Base-by-base conservation (phyloP, 2,329 filamentous ascomycete genomes). In the Arthrocladium fulminans region DNA sequence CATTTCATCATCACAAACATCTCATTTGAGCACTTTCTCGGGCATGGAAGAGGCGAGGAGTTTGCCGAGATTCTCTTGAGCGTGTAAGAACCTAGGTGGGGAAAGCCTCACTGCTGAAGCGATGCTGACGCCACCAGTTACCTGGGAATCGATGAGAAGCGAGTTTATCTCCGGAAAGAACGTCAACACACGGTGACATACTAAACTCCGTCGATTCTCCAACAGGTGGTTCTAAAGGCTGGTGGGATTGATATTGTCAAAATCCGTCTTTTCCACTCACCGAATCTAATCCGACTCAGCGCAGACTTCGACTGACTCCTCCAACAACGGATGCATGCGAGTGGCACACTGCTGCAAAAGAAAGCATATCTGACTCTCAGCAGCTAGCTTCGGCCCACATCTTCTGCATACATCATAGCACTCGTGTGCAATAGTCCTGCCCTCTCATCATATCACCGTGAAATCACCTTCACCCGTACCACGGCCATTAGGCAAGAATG, bases 401-500 rank as follows among this genome's bases (percentile, higher is more conserved):
- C 27, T 29, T 29, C 27, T 29, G 27, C 27, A 7, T 29, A 29
- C 13, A 29, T 29, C 27, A 29, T 13, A 29, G 27, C 27, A 29
- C 13, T 7, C 27, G 27, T 29, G 27, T 29, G 13, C 27, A 13
- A 13, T 13, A 13, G 27, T 13, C 27, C 27, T 29, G 27, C 27
- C 13, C 7, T 29, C 27, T 29, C 27, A 29, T 13, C 27, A 29
- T 29, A 29, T 29, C 27, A 29, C 13, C 27, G 13, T 29, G 27
- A 29, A 13, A 29, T 7, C 27, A 29, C 35, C 15, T 13, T 29
- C 27, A 29, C 7, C 27, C 27, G 13, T 29, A 29, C 27, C 13
- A 29, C 56, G 60, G n/a, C 51, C 48, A 8, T 51, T 64, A 3
- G 60, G 61, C 30, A 56, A 52, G 30, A 55, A 61, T 43, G 61